Percentiles rank a stretch among this genome's conserved stretches.
Evolutionary conservation across 805 yeast species (phyloP).

Genomic region (Nakazawaea holstii): DNA sequence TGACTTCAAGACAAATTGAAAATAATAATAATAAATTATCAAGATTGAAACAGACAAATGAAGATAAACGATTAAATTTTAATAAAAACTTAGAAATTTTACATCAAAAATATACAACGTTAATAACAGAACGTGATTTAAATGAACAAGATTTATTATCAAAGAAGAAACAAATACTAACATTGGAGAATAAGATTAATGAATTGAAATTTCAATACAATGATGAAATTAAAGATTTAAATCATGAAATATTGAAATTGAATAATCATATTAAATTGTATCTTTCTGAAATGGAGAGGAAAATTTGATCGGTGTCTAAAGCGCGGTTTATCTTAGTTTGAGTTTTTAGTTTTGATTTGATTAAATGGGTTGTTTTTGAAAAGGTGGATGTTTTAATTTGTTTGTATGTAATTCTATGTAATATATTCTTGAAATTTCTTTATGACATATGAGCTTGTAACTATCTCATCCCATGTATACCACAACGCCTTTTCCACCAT

Average conservation of each 20-base stretch:
- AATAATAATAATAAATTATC: conserved; percentile 42
- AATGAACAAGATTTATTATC: conserved; percentile 44
- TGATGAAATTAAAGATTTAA: conserved; percentile 46
- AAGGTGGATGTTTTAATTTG: conserved; percentile 7
- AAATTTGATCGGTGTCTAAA: conserved; percentile 8
- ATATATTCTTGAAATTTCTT: too few species aligned
- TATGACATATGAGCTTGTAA: too few species aligned
- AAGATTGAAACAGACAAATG: conserved; percentile 37
- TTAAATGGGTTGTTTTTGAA: neutral
- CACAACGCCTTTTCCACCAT: too few species aligned
- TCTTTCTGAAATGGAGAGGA: conserved; percentile 42
- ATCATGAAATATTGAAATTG: conserved; percentile 47
- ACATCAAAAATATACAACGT: conserved; percentile 38
- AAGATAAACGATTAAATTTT: conserved; percentile 36
- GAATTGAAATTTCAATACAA: conserved; percentile 39
- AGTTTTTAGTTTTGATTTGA: too few species aligned
- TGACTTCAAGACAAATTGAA: conserved; percentile 44
- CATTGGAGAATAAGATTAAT: conserved; percentile 33
- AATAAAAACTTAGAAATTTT: conserved; percentile 38
- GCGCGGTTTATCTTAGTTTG: too few species aligned
- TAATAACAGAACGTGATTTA: conserved; percentile 41
- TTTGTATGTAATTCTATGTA: neutral
- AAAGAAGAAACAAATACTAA: conserved; percentile 41
- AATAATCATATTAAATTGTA: conserved; percentile 52
- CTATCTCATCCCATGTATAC: too few species aligned